A percentile compares a stretch with the other conserved stretches of the same genome.
Evolutionary conservation across 441 rosid species (phyloP).

Genomic region (Aleurites moluccanus): DNA sequence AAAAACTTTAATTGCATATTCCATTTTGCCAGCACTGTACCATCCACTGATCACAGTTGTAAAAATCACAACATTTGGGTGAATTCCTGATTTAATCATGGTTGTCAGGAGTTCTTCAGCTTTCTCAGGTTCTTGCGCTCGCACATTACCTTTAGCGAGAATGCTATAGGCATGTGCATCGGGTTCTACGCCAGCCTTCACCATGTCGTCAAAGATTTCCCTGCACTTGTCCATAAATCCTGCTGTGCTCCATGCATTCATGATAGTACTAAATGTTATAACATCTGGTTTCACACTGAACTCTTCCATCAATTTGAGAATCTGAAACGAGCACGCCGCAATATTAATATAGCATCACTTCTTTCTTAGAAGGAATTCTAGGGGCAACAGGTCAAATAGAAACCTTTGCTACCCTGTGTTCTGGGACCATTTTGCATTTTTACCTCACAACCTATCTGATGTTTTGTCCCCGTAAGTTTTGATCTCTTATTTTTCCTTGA

Average conservation of each 20-base stretch:
- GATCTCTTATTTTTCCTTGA: not conserved
- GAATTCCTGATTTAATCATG: conserved; percentile 41
- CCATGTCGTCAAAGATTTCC: conserved; percentile 71
- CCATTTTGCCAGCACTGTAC: conserved; percentile 62
- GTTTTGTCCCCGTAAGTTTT: not conserved
- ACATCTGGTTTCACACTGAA: conserved; percentile 68
- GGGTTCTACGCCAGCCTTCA: conserved; percentile 61
- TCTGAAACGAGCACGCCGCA: conserved; percentile 33
- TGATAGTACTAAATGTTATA: conserved; percentile 74
- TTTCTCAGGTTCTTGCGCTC: conserved; percentile 58
- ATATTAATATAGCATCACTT: not conserved
- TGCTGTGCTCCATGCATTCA: conserved; percentile 87
- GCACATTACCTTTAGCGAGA: conserved; percentile 71
- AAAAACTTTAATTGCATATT: conserved; percentile 51
- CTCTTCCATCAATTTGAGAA: conserved; percentile 67
- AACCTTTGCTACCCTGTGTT: not conserved
- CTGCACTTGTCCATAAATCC: conserved; percentile 76
- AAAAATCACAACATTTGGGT: conserved; percentile 68
- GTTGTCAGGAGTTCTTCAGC: conserved; percentile 56
- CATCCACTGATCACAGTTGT: conserved; percentile 69
- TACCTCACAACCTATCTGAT: not conserved
- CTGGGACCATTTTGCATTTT: not conserved
- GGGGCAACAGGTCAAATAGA: not conserved
- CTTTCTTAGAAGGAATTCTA: not conserved
- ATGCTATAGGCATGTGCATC: conserved; percentile 68